Percentiles rank a stretch among this genome's conserved stretches.
Conservation (phyloP, 352 stramenopile species). For the Blastocystis sp. region DNA sequence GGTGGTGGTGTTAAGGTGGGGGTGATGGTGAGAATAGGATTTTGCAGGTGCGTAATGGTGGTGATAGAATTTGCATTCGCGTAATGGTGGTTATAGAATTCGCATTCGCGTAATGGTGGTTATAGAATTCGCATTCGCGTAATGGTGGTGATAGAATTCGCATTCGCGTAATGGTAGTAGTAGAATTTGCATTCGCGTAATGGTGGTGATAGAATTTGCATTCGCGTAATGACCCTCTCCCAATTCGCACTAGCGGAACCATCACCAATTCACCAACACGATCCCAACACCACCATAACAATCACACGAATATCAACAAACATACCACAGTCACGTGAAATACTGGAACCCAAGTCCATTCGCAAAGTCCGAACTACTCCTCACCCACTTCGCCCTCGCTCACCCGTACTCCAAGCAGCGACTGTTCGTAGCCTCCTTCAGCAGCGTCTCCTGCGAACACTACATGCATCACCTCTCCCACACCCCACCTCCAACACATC, state of each 20-base stretch:
- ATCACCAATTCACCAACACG: neutral
- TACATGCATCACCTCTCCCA: neutral
- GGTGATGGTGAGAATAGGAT: too few relatives aligned
- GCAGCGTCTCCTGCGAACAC: neutral
- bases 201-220: too few relatives aligned
- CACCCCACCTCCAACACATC: neutral
- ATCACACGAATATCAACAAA: neutral
- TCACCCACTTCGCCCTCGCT: neutral
- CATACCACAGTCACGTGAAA: neutral
- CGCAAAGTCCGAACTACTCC: slow-evolving; percentile 2
- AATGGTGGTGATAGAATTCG: too few relatives aligned
- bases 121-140: too few relatives aligned
- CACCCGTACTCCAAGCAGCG: neutral
- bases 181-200: too few relatives aligned
- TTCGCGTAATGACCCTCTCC: too few relatives aligned
- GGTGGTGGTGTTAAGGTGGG: too few relatives aligned
- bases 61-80: too few relatives aligned
- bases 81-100: too few relatives aligned
- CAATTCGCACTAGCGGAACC: neutral
- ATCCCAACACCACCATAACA: neutral
- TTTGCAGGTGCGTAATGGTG: too few relatives aligned
- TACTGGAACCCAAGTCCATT: slow-evolving; percentile 22
- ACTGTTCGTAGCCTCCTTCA: neutral
- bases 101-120: too few relatives aligned
- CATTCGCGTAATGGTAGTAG: too few relatives aligned